Base-by-base conservation (phyloP, 768 basidiomycete species). In the Trametes villosa region DNA sequence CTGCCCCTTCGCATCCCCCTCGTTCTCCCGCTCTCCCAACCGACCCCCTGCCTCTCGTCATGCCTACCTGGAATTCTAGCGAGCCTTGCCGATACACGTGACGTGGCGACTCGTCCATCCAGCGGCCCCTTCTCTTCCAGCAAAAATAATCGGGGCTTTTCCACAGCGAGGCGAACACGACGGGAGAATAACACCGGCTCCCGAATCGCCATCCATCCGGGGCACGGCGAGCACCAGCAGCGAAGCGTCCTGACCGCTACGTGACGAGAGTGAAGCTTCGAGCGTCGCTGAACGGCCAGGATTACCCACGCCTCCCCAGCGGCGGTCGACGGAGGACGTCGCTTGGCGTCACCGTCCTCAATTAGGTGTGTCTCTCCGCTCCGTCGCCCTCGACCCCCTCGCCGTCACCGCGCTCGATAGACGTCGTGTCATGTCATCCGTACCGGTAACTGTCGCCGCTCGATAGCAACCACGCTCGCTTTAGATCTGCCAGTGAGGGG, bases 181-280 rank as follows among this genome's bases (percentile, higher is more conserved):
- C 11, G 20, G 30, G n/a, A 33, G 8, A n/a, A 18, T 49, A 30
- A 18, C 22, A 13, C 26, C 17, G 26, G 22, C n/a, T 9, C 2
- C 40, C 29, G 36, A 38, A 13, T 4, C 7, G 41, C 47, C 31
- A 17, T 34, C 20, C 24, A 7, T 29, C 44, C 47, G 42, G 31
- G 17, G 18, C 12, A 33, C 31, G 38, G 45, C 26, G 45, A 46
- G 26, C 15, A 41, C 26, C 9, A 24, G 29, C 47, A 4, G n/a
- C 20, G 29, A 41, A 49, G 13, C 3, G 27, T 31, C 30, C 27
- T 36, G 12, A 31, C 15, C 33, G 24, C 15, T 45, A 29, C 26
- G 26, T 50, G 29, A 50, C 36, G 56, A 40, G 47, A 57, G 42
- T 22, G 47, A 48, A 57, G 26, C 47, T 49, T 17, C 31, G 29